Evolutionary conservation across 2,329 filamentous ascomycete genomes (phyloP).

Genomic region (Scytalidium lignicola): DNA sequence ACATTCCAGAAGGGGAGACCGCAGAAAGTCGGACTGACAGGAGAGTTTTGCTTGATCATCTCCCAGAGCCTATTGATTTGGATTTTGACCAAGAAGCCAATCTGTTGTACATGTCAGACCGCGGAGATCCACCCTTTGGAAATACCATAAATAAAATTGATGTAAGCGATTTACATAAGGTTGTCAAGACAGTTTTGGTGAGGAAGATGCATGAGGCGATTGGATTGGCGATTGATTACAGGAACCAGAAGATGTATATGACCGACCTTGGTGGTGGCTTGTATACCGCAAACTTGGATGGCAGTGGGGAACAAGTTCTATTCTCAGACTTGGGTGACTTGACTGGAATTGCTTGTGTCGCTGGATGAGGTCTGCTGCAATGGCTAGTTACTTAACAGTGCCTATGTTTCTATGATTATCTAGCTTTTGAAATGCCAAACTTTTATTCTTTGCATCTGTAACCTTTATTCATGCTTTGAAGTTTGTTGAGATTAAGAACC

Average conservation of each 20-base stretch:
- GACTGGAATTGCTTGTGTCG: too few species aligned
- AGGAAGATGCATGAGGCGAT: conserved; percentile 41
- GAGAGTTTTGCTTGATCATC: conserved; percentile 28
- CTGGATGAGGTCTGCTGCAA: too few species aligned
- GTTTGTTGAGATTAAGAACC: too few species aligned
- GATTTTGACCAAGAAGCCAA: conserved; percentile 42
- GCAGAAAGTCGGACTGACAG: conserved; percentile 9
- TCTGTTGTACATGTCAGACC: conserved; percentile 55
- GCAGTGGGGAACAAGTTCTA: conserved; percentile 11
- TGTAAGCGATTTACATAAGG: neutral
- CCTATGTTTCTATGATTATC: too few species aligned
- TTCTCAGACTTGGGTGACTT: too few species aligned
- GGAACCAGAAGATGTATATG: conserved; percentile 31
- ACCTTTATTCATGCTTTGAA: too few species aligned
- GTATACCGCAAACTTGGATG: conserved; percentile 31
- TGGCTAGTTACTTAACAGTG: too few species aligned
- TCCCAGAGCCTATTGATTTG: conserved; percentile 55
- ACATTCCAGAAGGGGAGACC: conserved; percentile 27
- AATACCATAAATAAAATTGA: conserved; percentile 42
- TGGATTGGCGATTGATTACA: conserved; percentile 36
- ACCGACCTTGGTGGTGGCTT: conserved; percentile 36
- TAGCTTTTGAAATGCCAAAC: too few species aligned
- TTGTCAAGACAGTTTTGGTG: conserved; percentile 25
- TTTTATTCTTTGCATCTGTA: too few species aligned
- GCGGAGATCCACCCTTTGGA: conserved; percentile 50